Percentiles rank a stretch among this genome's conserved stretches.
Conservation (phyloP, 495 filamentous ascomycete genomes). For the Talaromyces stipitatus region DNA sequence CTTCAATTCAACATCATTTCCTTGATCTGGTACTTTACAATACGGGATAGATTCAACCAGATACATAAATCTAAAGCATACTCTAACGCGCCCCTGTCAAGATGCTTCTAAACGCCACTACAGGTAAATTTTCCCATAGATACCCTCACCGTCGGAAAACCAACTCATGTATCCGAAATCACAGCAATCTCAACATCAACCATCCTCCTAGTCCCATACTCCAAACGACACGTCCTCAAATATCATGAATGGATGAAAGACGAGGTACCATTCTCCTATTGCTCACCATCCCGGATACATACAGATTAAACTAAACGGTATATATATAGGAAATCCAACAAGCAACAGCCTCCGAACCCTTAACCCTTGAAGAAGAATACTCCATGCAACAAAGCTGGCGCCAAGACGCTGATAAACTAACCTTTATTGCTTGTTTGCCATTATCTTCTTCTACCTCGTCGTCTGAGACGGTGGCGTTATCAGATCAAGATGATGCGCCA, state of each 20-base stretch:
- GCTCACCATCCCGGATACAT: not conserved
- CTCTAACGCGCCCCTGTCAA: not conserved
- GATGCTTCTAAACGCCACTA: constrained; percentile 37
- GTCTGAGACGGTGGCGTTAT: constrained; percentile 4
- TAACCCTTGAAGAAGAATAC: constrained; percentile 73
- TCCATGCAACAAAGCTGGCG: constrained; percentile 81
- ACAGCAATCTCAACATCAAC: constrained; percentile 59
- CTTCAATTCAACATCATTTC: not conserved
- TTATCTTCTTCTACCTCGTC: constrained; percentile 2
- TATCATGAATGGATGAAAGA: constrained; percentile 94
- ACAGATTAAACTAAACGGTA: not conserved
- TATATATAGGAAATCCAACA: constrained; percentile 60
- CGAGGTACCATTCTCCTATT: constrained; percentile 38
- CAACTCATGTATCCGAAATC: not conserved
- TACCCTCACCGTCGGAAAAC: constrained; percentile 1
- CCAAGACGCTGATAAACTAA: constrained; percentile 50
- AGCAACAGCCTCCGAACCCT: constrained; percentile 75
- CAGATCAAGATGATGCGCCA: constrained; percentile 41
- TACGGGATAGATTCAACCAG: not conserved
- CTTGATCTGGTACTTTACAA: not conserved
- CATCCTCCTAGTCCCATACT: constrained; percentile 77
- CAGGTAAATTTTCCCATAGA: constrained; percentile 20
- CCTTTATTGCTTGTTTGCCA: constrained; percentile 36
- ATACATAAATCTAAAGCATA: not conserved
- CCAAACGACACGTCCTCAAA: constrained; percentile 64